Evolutionary conservation across 805 yeast genomes (phyloP).

Genomic region (Candida endomychidarum): DNA sequence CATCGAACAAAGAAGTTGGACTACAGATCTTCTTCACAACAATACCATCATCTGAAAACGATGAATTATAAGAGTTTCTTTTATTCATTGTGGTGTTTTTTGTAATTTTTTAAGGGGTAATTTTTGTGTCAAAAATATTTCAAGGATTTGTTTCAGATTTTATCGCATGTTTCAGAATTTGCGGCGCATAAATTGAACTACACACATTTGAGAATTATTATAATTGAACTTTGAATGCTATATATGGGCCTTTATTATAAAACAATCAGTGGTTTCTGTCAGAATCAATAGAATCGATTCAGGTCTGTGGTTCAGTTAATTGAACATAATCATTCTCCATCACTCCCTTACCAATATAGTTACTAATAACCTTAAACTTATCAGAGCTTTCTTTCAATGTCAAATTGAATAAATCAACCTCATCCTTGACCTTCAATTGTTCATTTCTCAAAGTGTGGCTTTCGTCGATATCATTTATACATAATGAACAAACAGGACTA

Average conservation of each 20-base stretch:
- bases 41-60: neutral
- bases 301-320: constrained; percentile 3
- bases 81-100: constrained; percentile 1
- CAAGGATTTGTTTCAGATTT: constrained; percentile 12
- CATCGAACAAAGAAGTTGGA: no score
- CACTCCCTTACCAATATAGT: constrained; percentile 86
- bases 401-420: constrained; percentile 61
- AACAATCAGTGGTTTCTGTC: no score
- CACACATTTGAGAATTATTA: neutral
- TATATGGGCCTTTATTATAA: neutral
- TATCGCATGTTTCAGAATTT: constrained; percentile 1
- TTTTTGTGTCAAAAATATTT: neutral
- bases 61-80: neutral
- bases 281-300: no score
- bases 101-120: no score
- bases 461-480: constrained; percentile 70
- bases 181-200: neutral
- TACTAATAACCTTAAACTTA: constrained; percentile 72
- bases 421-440: constrained; percentile 61
- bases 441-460: constrained; percentile 55
- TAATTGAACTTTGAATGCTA: no score
- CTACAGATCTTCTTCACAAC: no score
- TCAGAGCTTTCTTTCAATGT: constrained; percentile 56
- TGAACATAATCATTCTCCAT: constrained; percentile 48
- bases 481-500: constrained; percentile 60